A percentile compares a stretch with the other conserved stretches of the same genome.
Conservation (phyloP, 164 flowering plant genomes). For the Magnolia sinica region DNA sequence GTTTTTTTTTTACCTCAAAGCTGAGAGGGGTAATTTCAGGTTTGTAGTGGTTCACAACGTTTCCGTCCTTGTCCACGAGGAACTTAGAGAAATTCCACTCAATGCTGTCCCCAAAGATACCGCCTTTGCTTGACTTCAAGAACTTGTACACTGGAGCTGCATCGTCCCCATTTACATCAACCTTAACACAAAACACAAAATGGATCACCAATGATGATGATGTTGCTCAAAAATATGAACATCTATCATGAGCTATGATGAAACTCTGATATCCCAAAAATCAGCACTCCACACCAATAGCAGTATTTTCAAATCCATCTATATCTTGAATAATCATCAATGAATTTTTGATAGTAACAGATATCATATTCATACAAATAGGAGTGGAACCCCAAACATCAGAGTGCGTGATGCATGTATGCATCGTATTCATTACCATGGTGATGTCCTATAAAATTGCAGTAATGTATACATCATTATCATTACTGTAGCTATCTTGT, state of each 20-base stretch:
- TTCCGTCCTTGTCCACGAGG: constrained; percentile 59
- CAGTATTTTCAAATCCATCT: too few species aligned
- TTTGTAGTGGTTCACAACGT: constrained; percentile 63
- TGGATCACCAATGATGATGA: background rate
- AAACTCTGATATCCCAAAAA: too few species aligned
- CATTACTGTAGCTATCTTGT: too few species aligned
- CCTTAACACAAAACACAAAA: background rate
- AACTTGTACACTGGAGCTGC: constrained; percentile 22
- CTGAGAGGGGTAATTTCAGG: constrained; percentile 85
- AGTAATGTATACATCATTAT: too few species aligned
- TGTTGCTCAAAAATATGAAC: background rate
- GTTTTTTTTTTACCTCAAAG: constrained; percentile 55
- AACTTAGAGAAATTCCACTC: constrained; percentile 23
- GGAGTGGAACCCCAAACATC: too few species aligned
- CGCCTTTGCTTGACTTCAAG: constrained; percentile 22
- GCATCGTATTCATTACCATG: too few species aligned
- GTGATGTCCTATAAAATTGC: too few species aligned
- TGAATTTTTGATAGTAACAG: too few species aligned
- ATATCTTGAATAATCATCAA: too few species aligned
- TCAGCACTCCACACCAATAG: too few species aligned
- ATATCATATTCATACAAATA: too few species aligned
- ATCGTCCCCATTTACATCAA: constrained; percentile 19
- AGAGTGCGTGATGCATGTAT: too few species aligned
- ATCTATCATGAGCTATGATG: background rate
- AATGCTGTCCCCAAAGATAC: constrained; percentile 17